Percentiles rank a stretch among this genome's conserved stretches.
phyloP scores from a whole-genome alignment of 78 protist genomes.

The Chrysochromulina parva region DNA sequence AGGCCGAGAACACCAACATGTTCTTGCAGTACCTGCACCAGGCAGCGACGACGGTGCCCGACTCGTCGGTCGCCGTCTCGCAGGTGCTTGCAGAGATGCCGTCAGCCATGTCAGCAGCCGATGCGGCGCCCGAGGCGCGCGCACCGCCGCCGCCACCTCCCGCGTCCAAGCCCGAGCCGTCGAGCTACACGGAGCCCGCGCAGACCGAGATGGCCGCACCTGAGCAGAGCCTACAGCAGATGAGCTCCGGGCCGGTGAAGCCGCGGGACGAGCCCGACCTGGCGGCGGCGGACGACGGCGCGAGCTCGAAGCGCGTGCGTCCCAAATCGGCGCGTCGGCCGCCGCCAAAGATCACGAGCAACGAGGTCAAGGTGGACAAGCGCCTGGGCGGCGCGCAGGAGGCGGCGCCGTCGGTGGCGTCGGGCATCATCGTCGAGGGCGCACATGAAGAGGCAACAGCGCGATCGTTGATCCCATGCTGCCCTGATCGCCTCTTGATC shows the following conservation, averaged over 20 bases:
- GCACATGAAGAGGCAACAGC: too few species aligned
- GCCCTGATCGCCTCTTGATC: too few species aligned
- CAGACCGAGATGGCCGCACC: not conserved
- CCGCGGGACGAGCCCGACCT: too few species aligned
- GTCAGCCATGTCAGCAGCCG: not conserved
- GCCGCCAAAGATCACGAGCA: not conserved
- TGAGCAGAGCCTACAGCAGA: not conserved
- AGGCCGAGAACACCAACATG: conserved; percentile 66
- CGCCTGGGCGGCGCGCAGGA: too few species aligned
- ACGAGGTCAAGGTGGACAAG: not conserved
- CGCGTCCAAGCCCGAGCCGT: not conserved
- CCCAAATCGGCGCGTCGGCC: not conserved
- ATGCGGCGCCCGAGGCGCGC: not conserved
- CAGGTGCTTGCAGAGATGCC: not conserved
- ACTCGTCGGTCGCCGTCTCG: not conserved
- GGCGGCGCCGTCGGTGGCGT: too few species aligned
- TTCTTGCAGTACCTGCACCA: conserved; percentile 41
- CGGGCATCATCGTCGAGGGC: too few species aligned
- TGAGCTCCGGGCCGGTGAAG: not conserved
- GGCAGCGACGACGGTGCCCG: not conserved
- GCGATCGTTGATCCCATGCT: too few species aligned
- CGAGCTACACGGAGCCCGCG: not conserved
- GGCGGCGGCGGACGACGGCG: not conserved
- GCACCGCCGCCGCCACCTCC: not conserved
- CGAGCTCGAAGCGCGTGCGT: not conserved